phyloP scores from a whole-genome alignment of 495 filamentous ascomycete genomes.

The Neurospora sp. region DNA sequence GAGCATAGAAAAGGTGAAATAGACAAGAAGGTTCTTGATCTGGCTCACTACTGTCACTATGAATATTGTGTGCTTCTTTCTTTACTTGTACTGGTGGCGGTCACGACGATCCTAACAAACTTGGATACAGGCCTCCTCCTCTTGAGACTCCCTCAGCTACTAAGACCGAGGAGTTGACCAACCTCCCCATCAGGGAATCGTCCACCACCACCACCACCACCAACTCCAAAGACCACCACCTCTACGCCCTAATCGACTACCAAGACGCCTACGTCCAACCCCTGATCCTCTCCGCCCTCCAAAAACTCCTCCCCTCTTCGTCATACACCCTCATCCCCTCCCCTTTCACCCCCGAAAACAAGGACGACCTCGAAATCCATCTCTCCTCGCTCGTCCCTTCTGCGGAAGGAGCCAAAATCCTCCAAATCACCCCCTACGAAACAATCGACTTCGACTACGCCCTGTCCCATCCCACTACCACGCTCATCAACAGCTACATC shows the following conservation, averaged over 20 bases:
- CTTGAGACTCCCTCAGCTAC: background rate
- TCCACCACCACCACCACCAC: background rate
- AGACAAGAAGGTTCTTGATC: constrained; percentile 13
- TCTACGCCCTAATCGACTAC: constrained; percentile 73
- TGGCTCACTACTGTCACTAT: constrained; percentile 1
- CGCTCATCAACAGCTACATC: constrained; percentile 71
- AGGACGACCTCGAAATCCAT: constrained; percentile 13
- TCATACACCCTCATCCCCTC: constrained; percentile 23
- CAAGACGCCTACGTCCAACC: constrained; percentile 79
- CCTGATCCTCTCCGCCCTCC: constrained; percentile 63
- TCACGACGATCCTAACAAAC: background rate
- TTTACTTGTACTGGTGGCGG: background rate
- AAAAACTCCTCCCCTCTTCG: constrained; percentile 43
- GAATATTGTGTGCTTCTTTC: constrained; percentile 5
- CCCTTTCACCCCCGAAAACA: constrained; percentile 8
- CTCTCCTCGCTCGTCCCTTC: constrained; percentile 21
- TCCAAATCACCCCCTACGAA: constrained; percentile 87
- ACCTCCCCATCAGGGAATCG: background rate
- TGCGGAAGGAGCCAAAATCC: constrained; percentile 38
- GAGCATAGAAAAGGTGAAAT: constrained; percentile 22
- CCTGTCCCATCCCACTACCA: constrained; percentile 46
- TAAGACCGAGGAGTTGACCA: background rate
- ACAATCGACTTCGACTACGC: constrained; percentile 69
- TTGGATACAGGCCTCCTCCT: background rate
- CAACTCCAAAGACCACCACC: constrained; percentile 16